phyloP scores from a whole-genome alignment of 306 rosid genomes.

The Quercus alba region DNA sequence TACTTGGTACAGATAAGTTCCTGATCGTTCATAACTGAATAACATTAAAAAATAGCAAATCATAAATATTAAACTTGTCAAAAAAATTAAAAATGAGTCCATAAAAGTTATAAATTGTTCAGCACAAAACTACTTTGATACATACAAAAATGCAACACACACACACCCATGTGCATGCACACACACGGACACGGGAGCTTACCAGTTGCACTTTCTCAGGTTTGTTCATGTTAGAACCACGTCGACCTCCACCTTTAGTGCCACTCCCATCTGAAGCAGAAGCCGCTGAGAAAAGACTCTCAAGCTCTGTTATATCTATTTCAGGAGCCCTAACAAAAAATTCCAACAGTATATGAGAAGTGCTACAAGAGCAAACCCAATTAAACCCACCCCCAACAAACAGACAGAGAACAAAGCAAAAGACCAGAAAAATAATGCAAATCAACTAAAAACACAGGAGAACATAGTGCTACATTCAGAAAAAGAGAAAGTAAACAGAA shows the following conservation, averaged over 20 bases:
- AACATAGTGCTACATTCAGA: slow-evolving; percentile 7
- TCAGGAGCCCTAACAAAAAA: slow-evolving; percentile 80
- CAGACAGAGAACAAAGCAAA: neutral
- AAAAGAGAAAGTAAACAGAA: neutral
- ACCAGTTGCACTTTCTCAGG: slow-evolving; percentile 97
- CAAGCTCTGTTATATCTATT: slow-evolving; percentile 96
- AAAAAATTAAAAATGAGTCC: neutral
- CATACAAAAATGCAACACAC: neutral
- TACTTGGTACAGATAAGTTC: neutral
- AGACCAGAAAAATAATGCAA: neutral
- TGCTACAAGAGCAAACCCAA: slow-evolving; percentile 13
- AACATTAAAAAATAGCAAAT: neutral
- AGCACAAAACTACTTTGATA: neutral
- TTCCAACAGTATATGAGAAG: slow-evolving; percentile 29
- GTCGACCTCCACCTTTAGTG: slow-evolving; percentile 70
- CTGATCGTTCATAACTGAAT: neutral
- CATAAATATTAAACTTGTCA: neutral
- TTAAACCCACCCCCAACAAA: slow-evolving; percentile 6
- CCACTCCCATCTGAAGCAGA: slow-evolving; percentile 67
- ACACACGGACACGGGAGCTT: slow-evolving; percentile 8
- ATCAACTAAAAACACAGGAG: slow-evolving; percentile 8
- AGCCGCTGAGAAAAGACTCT: slow-evolving; percentile 92
- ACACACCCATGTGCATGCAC: accelerated
- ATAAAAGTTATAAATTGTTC: neutral
- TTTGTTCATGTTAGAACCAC: slow-evolving; percentile 84